A percentile compares a stretch with the other conserved stretches of the same genome.
Evolutionary conservation across 2,329 filamentous ascomycete species (phyloP).

Genomic region (Xylaria multiplex): DNA sequence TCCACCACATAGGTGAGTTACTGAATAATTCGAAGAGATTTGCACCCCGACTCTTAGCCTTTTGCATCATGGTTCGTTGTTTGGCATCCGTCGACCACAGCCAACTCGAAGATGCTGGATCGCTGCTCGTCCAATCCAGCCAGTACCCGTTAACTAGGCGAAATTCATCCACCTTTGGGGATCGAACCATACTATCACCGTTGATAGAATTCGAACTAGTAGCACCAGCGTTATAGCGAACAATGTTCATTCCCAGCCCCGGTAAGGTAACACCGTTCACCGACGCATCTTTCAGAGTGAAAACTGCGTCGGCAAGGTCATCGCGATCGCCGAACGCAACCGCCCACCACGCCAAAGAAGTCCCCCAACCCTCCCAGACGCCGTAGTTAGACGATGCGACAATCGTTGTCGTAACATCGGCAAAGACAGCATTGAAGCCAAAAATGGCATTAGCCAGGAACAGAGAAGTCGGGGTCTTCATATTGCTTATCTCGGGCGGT

Average conservation of each 20-base stretch:
- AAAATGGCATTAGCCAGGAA: slow-evolving; percentile 18
- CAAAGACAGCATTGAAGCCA: slow-evolving; percentile 20
- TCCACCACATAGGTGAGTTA: slow-evolving; percentile 59
- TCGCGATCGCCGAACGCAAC: slow-evolving; percentile 53
- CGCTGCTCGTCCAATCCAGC: slow-evolving; percentile 51
- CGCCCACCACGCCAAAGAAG: slow-evolving; percentile 58
- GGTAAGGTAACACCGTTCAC: slow-evolving; percentile 49
- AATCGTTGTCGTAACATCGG: slow-evolving; percentile 49
- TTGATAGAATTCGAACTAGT: slow-evolving; percentile 51
- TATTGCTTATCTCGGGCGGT: slow-evolving; percentile 9
- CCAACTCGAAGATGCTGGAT: slow-evolving; percentile 52
- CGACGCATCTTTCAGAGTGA: slow-evolving; percentile 48
- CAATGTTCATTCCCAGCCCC: slow-evolving; percentile 56
- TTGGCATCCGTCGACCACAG: slow-evolving; percentile 54
- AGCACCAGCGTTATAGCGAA: slow-evolving; percentile 57
- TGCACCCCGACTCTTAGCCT: slow-evolving; percentile 51
- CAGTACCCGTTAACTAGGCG: slow-evolving; percentile 55
- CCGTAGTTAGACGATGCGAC: slow-evolving; percentile 51
- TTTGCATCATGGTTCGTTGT: slow-evolving; percentile 53
- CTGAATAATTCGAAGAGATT: slow-evolving; percentile 57
- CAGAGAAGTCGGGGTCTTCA: slow-evolving; percentile 4
- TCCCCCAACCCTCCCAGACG: slow-evolving; percentile 57
- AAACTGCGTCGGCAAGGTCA: slow-evolving; percentile 55
- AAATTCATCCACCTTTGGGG: slow-evolving; percentile 47
- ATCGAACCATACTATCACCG: slow-evolving; percentile 50